Evolutionary conservation across 495 filamentous ascomycete genomes (phyloP).

Genomic region (Oleoguttula mirabilis): DNA sequence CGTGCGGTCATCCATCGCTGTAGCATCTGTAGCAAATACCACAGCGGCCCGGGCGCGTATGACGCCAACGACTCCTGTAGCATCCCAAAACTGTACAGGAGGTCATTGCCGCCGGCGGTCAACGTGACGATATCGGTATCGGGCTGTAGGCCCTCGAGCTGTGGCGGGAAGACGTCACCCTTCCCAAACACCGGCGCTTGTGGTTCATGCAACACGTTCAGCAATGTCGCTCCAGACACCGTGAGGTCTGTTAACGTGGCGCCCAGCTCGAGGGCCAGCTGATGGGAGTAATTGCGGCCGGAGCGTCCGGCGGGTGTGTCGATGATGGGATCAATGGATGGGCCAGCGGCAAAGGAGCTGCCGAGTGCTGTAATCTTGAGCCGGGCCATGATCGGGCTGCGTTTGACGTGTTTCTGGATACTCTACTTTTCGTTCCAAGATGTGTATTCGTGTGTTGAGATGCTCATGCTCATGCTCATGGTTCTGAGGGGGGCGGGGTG

Average conservation of each 20-base stretch:
- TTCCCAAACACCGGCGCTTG: constrained; percentile 24
- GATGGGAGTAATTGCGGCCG: constrained; percentile 34
- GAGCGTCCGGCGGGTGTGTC: constrained; percentile 29
- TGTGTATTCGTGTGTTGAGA: too few species aligned
- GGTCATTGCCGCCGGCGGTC: constrained; percentile 37
- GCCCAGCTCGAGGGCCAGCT: constrained; percentile 27
- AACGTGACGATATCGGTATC: constrained; percentile 34
- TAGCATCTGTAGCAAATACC: constrained; percentile 5
- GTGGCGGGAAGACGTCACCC: constrained; percentile 23
- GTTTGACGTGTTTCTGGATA: too few species aligned
- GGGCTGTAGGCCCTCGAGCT: constrained; percentile 28
- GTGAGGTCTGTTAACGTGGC: constrained; percentile 33
- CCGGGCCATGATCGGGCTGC: too few species aligned
- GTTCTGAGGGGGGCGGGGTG: too few species aligned
- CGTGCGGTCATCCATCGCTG: neutral
- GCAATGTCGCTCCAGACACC: constrained; percentile 35
- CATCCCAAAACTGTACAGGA: constrained; percentile 35
- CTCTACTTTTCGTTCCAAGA: too few species aligned
- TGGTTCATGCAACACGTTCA: constrained; percentile 31
- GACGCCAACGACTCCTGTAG: constrained; percentile 25
- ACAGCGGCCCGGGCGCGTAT: neutral
- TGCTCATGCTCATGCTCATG: too few species aligned
- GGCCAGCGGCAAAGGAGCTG: constrained; percentile 38
- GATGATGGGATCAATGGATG: constrained; percentile 29
- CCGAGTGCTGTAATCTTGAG: constrained; percentile 23